These are phyloP conservation scores for Immersiella caudata DNA, from an alignment of 495 filamentous ascomycete genomes.

Conservation along the genomic window DNA sequence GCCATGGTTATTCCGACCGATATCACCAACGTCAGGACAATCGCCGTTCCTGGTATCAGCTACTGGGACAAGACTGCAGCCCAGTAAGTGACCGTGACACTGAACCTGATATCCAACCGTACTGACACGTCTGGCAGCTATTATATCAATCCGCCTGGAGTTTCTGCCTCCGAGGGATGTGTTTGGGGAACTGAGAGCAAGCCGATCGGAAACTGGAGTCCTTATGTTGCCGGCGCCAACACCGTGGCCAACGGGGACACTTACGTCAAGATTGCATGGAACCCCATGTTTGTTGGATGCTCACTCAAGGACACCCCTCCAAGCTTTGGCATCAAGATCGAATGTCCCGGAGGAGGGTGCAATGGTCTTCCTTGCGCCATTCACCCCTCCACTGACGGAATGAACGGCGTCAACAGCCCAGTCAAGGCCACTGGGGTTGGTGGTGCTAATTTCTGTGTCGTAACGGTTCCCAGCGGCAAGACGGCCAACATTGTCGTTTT, in stretches of 20 bases:
- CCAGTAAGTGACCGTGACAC: constrained; percentile 56
- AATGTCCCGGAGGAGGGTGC: constrained; percentile 67
- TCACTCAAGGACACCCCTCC: constrained; percentile 61
- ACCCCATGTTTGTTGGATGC: constrained; percentile 70
- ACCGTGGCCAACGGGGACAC: constrained; percentile 65
- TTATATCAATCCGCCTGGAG: constrained; percentile 79
- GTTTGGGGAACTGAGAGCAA: constrained; percentile 68
- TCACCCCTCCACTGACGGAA: constrained; percentile 60
- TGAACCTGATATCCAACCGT: background rate
- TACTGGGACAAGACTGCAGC: constrained; percentile 78
- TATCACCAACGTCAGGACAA: constrained; percentile 53
- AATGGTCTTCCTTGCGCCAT: constrained; percentile 76
- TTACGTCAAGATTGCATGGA: constrained; percentile 78
- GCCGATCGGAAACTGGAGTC: constrained; percentile 77
- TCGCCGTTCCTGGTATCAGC: constrained; percentile 70
- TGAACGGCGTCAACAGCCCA: constrained; percentile 61
- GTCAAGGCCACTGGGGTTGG: constrained; percentile 62
- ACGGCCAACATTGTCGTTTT: constrained; percentile 70
- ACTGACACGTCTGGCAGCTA: constrained; percentile 50
- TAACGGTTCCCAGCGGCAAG: constrained; percentile 69
- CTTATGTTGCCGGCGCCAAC: constrained; percentile 80
- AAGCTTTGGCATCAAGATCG: constrained; percentile 70
- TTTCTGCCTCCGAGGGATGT: constrained; percentile 61
- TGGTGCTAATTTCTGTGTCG: constrained; percentile 75
- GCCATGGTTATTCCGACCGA: constrained; percentile 83